These are phyloP conservation scores for Didymella pomorum DNA, from an alignment of 2,329 filamentous ascomycete genomes.

Conservation along the genomic window DNA sequence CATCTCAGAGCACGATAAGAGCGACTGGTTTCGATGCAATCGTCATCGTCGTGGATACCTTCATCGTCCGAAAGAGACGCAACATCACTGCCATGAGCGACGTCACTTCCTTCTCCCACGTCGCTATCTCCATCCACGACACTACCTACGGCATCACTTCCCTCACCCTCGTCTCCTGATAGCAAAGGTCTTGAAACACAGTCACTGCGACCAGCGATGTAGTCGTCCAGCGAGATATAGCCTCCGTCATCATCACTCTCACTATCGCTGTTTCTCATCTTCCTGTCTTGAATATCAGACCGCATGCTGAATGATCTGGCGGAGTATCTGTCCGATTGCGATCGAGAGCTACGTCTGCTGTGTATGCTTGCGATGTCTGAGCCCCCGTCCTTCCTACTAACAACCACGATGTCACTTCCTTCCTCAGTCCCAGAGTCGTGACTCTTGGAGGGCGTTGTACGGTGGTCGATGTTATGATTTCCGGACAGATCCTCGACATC, in stretches of 20 bases:
- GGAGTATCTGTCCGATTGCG: background rate
- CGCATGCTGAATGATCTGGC: background rate
- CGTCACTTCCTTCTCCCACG: slow-evolving; percentile 5
- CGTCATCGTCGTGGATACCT: background rate
- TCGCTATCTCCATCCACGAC: background rate
- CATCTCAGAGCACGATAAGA: background rate
- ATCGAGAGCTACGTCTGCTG: background rate
- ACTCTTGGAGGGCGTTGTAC: background rate
- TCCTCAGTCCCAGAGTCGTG: background rate
- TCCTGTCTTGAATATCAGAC: background rate
- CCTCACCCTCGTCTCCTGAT: slow-evolving; percentile 6
- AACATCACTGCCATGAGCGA: slow-evolving; percentile 9
- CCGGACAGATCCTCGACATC: slow-evolving; percentile 2
- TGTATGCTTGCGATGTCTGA: slow-evolving; percentile 1
- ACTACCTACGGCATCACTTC: slow-evolving; percentile 7
- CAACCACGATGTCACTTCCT: slow-evolving; percentile 2
- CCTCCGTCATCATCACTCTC: slow-evolving; percentile 11
- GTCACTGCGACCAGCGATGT: slow-evolving; percentile 10
- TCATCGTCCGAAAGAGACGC: background rate
- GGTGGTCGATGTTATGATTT: background rate
- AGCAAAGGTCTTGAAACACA: background rate
- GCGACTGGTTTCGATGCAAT: slow-evolving; percentile 1
- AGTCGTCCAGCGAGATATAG: slow-evolving; percentile 16
- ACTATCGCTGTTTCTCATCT: background rate
- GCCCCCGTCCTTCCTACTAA: background rate